phyloP scores from a whole-genome alignment of 768 basidiomycete species.

The Rhodotorula diobovata region DNA sequence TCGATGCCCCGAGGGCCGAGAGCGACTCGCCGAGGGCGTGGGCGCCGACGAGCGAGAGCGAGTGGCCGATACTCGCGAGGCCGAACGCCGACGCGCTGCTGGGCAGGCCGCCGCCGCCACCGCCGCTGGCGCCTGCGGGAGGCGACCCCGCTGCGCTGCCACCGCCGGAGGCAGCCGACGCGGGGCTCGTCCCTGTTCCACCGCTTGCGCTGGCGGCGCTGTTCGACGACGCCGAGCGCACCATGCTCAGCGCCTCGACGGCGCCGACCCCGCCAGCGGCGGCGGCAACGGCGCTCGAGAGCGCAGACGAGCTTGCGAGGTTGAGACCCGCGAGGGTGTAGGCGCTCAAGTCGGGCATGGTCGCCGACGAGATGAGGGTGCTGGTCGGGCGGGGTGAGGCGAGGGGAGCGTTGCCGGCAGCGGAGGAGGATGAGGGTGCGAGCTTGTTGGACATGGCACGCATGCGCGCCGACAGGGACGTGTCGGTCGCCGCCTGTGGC shows the following conservation, averaged over 20 bases:
- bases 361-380: background rate
- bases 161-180: background rate
- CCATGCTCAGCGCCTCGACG: background rate
- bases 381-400: background rate
- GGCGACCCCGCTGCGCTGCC: background rate
- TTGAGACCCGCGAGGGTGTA: constrained; percentile 2
- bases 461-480: background rate
- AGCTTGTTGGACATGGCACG: background rate
- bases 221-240: background rate
- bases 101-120: background rate
- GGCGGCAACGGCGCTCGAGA: background rate
- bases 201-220: too few relatives aligned
- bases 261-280: background rate
- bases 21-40: background rate
- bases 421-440: background rate
- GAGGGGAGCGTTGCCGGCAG: background rate
- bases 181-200: background rate
- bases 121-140: too few relatives aligned
- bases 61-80: background rate
- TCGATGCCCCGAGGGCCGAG: background rate
- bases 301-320: background rate
- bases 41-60: constrained; percentile 1
- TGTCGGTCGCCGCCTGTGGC: background rate
- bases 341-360: constrained; percentile 4
- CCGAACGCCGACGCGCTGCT: background rate